Evolutionary conservation across 2,329 filamentous ascomycete species (phyloP).

Genomic region (Zymoseptoria brevis): DNA sequence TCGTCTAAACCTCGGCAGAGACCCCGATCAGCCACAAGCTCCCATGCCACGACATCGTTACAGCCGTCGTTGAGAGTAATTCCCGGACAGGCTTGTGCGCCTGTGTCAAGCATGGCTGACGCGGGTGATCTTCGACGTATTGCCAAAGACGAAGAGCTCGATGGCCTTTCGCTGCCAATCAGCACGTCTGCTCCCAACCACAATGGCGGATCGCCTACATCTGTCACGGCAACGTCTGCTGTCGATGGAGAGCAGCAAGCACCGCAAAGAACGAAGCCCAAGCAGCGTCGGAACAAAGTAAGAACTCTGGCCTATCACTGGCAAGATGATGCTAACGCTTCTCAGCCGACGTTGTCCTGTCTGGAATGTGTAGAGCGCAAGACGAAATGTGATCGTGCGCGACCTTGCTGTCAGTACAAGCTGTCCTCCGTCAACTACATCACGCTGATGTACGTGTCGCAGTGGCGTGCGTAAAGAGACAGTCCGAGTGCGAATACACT

Average conservation of each 20-base stretch:
- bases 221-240: background rate
- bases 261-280: slow-evolving; percentile 30
- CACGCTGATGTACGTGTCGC: background rate
- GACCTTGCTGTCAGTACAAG: slow-evolving; percentile 41
- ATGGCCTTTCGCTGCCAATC: background rate
- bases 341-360: slow-evolving; percentile 1
- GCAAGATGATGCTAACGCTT: background rate
- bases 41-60: background rate
- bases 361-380: slow-evolving; percentile 75
- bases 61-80: background rate
- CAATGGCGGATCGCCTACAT: background rate
- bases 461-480: slow-evolving; percentile 60
- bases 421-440: background rate
- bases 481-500: slow-evolving; percentile 68
- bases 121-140: background rate
- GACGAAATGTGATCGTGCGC: slow-evolving; percentile 72
- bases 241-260: background rate
- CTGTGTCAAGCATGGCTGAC: background rate
- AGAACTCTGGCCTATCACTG: slow-evolving; percentile 50
- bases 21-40: background rate
- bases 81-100: background rate
- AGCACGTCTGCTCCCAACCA: background rate
- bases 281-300: slow-evolving; percentile 78
- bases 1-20: background rate
- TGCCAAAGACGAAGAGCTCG: background rate